Percentiles rank a stretch among this genome's conserved stretches.
phyloP scores from a whole-genome alignment of 2,329 filamentous ascomycete species.

The Nigrograna mackinnonii region DNA sequence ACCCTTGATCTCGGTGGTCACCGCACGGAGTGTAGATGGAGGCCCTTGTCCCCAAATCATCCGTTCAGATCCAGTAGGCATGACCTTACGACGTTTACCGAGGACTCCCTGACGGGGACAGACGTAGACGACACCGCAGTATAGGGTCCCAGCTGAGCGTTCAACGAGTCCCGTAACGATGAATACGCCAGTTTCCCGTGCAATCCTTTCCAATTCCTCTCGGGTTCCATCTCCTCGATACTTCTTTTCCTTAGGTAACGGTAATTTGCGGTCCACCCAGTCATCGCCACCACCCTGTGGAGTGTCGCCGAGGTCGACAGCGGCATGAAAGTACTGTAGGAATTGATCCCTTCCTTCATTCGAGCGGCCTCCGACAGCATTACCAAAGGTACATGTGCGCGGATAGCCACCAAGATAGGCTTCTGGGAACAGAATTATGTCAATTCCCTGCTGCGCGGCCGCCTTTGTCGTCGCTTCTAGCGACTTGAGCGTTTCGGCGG shows the following conservation, averaged over 20 bases:
- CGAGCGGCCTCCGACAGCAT: conserved; percentile 70
- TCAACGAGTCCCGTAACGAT: conserved; percentile 81
- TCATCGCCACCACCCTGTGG: conserved; percentile 68
- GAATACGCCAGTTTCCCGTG: conserved; percentile 78
- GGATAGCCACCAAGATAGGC: conserved; percentile 93
- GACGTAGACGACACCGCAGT: conserved; percentile 82
- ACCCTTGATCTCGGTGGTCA: conserved; percentile 78
- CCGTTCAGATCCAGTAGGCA: conserved; percentile 85
- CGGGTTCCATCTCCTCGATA: conserved; percentile 74
- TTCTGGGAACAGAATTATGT: conserved; percentile 87
- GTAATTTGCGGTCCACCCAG: conserved; percentile 70
- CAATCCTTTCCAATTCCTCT: conserved; percentile 77
- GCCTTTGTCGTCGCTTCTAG: conserved; percentile 65
- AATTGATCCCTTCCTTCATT: conserved; percentile 78
- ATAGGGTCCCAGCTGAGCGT: conserved; percentile 77
- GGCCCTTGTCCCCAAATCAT: conserved; percentile 89
- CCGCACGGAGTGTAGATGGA: conserved; percentile 75
- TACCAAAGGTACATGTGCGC: conserved; percentile 77
- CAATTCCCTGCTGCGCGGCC: conserved; percentile 63
- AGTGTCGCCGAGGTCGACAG: conserved; percentile 84
- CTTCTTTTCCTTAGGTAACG: conserved; percentile 50
- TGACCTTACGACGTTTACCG: conserved; percentile 89
- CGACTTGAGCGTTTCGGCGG: conserved; percentile 65
- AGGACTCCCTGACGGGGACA: conserved; percentile 73
- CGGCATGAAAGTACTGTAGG: conserved; percentile 74